Base-by-base conservation (phyloP, 2,329 filamentous ascomycete species). In the Juglanconis juglandina region DNA sequence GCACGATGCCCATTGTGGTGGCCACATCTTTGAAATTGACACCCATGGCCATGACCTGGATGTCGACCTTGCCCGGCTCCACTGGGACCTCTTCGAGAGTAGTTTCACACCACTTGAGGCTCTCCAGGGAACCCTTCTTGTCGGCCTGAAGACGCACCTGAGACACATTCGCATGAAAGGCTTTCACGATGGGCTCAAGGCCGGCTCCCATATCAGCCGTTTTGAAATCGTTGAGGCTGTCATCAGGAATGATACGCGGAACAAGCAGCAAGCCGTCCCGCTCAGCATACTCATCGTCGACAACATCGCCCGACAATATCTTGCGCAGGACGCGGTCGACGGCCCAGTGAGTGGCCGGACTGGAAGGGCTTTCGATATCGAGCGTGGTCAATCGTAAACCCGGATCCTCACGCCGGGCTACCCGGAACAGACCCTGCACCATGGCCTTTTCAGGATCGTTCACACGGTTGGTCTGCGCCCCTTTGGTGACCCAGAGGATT, bases 21-120 rank as follows among this genome's bases (percentile, higher is more conserved):
- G 73, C 66, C 0, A 75, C 68, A 60, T 77, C 76, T 30, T 69
- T 69, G 63, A 74, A 76, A 50, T 77, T 77, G 4, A 78, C 56
- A 11, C 74, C 76, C 4, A 66, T 56, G 1, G 75, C 70, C 54
- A 65, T 61, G 0, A 71, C 59, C 47, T 75, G 64, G 5, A 78
- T 64, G 41, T 77, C 71, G n/a, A 77, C 58, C 4, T 63, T 55
- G n/a, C 66, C 67, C 5, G 50, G n/a, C 24, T 53, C 58, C 4
- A 66, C 14, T 10, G 50, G 24, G 1, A 63, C 49, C 24, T 66
- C 59, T 2, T 41, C 58, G 7, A 59, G 69, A 24, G n/a, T n/a
- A n/a, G n/a, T n/a, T n/a, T n/a, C n/a, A n/a, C n/a, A n/a, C n/a
- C n/a, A n/a, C n/a, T n/a, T n/a, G n/a, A n/a, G n/a, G n/a, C n/a